phyloP scores from a whole-genome alignment of 176 grass and related monocot species.

The Pharus latifolius region DNA sequence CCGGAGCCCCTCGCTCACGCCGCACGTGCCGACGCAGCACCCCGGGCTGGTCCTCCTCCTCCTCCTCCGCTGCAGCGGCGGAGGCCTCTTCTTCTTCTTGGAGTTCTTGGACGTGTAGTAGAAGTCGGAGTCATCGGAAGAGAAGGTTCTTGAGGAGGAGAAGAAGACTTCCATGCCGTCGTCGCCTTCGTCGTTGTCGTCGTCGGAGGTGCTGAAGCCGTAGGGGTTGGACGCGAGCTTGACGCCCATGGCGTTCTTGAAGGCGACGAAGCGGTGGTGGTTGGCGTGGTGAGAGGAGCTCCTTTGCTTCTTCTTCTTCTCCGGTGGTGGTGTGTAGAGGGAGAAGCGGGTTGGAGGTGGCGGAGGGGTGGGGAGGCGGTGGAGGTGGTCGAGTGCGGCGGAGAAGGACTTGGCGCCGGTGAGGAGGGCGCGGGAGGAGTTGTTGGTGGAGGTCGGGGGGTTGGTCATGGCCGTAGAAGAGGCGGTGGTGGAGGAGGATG shows the following conservation, averaged over 20 bases:
- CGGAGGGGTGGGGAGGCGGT: too few relatives aligned
- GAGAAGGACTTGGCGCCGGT: constrained; percentile 3
- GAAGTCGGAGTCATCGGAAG: constrained; percentile 66
- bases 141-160: constrained; percentile 62
- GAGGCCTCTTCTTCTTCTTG: not conserved
- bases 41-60: not conserved
- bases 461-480: not conserved
- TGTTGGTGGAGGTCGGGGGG: not conserved
- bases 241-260: not conserved
- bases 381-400: constrained; percentile 4
- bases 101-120: constrained; percentile 23
- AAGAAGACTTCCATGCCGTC: constrained; percentile 47
- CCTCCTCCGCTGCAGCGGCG: not conserved
- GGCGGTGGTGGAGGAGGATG: constrained; percentile 23
- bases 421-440: not conserved
- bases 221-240: constrained; percentile 38
- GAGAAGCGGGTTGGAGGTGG: too few relatives aligned
- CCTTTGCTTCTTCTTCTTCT: not conserved
- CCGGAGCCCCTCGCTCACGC: constrained; percentile 39
- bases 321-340: not conserved
- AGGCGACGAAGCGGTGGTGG: not conserved
- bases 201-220: constrained; percentile 53
- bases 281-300: not conserved
- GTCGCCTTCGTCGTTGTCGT: not conserved
- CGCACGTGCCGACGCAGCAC: constrained; percentile 32